phyloP scores from a whole-genome alignment of 768 basidiomycete species.

The Psilocybe tampanensis region DNA sequence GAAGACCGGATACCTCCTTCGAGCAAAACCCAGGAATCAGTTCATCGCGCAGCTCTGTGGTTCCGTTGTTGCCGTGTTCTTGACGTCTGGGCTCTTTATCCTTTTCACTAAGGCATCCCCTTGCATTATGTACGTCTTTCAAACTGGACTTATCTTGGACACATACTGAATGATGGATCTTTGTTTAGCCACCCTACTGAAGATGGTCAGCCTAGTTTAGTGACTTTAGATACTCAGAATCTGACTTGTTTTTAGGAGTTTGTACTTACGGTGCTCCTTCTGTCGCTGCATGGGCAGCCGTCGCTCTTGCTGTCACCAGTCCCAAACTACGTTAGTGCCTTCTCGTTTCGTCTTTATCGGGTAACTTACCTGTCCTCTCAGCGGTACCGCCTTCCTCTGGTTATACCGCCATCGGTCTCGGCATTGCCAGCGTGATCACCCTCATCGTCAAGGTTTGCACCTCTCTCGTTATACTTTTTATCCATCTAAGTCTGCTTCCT shows the following conservation, averaged over 20 bases:
- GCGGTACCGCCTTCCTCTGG: slow-evolving; percentile 58
- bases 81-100: slow-evolving; percentile 58
- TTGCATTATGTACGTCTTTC: slow-evolving; percentile 51
- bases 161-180: background rate
- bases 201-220: slow-evolving; percentile 20
- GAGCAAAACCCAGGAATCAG: slow-evolving; percentile 64
- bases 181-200: background rate
- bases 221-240: slow-evolving; percentile 15
- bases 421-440: slow-evolving; percentile 43
- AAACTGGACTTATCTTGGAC: background rate
- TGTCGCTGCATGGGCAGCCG: slow-evolving; percentile 58
- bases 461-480: background rate
- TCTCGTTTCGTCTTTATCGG: background rate
- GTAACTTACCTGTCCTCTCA: slow-evolving; percentile 12
- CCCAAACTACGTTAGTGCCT: slow-evolving; percentile 44
- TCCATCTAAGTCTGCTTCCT: background rate
- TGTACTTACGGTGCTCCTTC: slow-evolving; percentile 62
- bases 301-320: slow-evolving; percentile 51
- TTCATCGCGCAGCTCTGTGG: slow-evolving; percentile 63
- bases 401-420: slow-evolving; percentile 57
- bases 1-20: slow-evolving; percentile 70
- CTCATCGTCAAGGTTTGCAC: slow-evolving; percentile 41
- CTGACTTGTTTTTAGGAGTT: slow-evolving; percentile 1
- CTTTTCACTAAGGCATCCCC: slow-evolving; percentile 65
- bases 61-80: slow-evolving; percentile 60